These are phyloP conservation scores for Pseudoscleropodium purum DNA, from an alignment of 225 moss, liverwort and hornwort species.

Conservation along the genomic window DNA sequence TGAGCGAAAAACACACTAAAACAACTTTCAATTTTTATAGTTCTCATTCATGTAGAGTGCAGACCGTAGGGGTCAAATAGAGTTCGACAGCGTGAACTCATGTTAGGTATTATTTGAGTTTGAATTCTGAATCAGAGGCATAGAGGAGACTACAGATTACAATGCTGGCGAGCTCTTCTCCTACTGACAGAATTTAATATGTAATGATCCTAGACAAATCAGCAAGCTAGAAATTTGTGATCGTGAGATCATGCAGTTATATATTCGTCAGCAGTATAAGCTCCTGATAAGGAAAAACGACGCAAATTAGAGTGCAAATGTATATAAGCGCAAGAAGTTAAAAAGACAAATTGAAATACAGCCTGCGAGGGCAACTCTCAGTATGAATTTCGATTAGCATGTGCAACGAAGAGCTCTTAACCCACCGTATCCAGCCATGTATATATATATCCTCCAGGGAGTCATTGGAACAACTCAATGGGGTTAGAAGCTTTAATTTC, in stretches of 20 bases:
- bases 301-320: too few relatives aligned
- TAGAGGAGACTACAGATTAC: neutral
- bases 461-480: too few relatives aligned
- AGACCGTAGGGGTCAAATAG: neutral
- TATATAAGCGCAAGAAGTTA: neutral
- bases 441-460: neutral
- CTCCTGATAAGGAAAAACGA: neutral
- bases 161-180: neutral
- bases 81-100: neutral
- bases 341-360: neutral
- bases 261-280: neutral
- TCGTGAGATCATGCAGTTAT: too few relatives aligned
- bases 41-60: neutral
- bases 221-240: too few relatives aligned
- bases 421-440: neutral
- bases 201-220: too few relatives aligned
- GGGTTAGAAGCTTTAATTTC: too few relatives aligned
- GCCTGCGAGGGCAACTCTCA: too few relatives aligned
- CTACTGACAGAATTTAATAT: neutral
- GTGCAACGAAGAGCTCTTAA: too few relatives aligned
- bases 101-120: neutral
- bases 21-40: neutral
- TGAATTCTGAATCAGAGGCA: neutral
- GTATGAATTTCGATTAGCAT: neutral
- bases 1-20: neutral